Base-by-base conservation (phyloP, 2,329 filamentous ascomycete species). In the Sphaerostilbella broomeana region DNA sequence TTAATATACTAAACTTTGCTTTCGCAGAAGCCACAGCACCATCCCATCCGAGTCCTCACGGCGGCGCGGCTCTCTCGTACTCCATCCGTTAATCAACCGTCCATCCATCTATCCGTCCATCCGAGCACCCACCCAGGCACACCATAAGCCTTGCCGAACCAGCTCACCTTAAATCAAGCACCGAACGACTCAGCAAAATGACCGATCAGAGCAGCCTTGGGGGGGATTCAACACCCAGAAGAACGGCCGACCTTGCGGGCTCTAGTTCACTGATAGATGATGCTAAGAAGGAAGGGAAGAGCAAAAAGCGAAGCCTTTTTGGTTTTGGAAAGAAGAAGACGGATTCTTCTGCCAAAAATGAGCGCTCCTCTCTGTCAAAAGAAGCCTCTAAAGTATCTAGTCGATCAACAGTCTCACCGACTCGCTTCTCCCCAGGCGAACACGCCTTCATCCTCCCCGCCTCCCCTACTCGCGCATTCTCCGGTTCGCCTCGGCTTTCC, bases 401-500 rank as follows among this genome's bases (percentile, higher is more conserved):
- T 40, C 54, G 51, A 35, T 57, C 63, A 40, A 66, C 66, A 36
- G 59, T 62, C 13, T 74, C 68, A 36, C 64, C 65, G 31, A 53
- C 45, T 2, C 49, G 40, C 5, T 35, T 41, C 17, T 26, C 61
- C 16, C 61, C 61, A 42, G 56, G 61, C 48, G 64, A 73, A 47
- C 55, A 67, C 50, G 55, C 65, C 49, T 61, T 67, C 51, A 60
- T 64, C 32, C 58, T 70, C 9, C 76, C 80, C 11, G 68, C 78
- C 1, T 87, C 84, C 3, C 84, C 85, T 4, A 70, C 67, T 43
- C 76, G 79, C 42, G 77, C 75, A 36, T 63, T 86, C 30, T 81
- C 82, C 10, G 74, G 77, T 8, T 90, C 87, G 7, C 83, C 87
- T 4, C 75, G 84, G 34, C 64, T 89, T 30, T 77, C 82, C 38